Conservation (phyloP, 805 yeast species). For the Kodamaea nitidulidarum region DNA sequence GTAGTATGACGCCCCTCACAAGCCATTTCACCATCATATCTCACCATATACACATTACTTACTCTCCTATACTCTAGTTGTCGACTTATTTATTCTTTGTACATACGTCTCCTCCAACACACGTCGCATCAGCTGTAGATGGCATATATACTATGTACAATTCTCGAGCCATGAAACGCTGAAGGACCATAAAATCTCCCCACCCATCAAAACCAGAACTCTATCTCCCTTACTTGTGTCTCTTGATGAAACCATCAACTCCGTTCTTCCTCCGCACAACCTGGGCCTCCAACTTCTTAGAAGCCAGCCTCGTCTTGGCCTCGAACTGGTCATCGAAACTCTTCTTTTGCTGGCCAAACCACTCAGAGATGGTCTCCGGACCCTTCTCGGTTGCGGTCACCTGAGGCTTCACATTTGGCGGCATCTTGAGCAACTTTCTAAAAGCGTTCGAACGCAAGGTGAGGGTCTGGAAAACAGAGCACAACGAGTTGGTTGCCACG, state of each 20-base stretch:
- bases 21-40: too few relatives aligned
- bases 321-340: constrained; percentile 30
- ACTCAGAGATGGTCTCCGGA: constrained; percentile 33
- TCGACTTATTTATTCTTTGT: too few relatives aligned
- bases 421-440: constrained; percentile 54
- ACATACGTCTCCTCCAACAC: too few relatives aligned
- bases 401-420: constrained; percentile 52
- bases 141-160: too few relatives aligned
- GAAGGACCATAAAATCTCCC: too few relatives aligned
- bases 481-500: constrained; percentile 75
- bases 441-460: constrained; percentile 56
- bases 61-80: too few relatives aligned
- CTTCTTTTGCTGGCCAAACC: constrained; percentile 32
- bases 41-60: too few relatives aligned
- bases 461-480: constrained; percentile 69
- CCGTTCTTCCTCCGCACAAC: constrained; percentile 30
- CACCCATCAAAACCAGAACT: too few relatives aligned
- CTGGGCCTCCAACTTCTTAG: constrained; percentile 33
- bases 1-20: too few relatives aligned
- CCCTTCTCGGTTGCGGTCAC: constrained; percentile 12
- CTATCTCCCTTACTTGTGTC: constrained; percentile 22
- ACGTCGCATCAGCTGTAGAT: too few relatives aligned
- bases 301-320: constrained; percentile 31
- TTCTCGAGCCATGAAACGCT: too few relatives aligned
- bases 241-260: constrained; percentile 34